phyloP scores from a whole-genome alignment of 192 early-diverging fungal genomes.

The Podila epicladia region DNA sequence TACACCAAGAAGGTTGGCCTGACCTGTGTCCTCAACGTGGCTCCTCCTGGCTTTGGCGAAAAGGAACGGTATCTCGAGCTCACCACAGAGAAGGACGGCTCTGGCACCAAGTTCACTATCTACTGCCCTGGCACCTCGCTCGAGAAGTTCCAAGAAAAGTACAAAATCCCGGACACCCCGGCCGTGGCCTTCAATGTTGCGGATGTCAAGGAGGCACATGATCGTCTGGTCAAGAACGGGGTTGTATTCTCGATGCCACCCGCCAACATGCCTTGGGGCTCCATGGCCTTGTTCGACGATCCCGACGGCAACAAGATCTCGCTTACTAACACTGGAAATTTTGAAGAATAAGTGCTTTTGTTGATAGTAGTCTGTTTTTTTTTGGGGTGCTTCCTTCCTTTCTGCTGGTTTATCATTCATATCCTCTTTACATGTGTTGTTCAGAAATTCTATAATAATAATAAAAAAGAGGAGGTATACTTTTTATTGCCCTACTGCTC shows the following conservation, averaged over 20 bases:
- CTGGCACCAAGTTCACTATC: conserved; percentile 25
- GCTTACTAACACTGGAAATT: not conserved
- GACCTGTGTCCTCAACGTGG: conserved; percentile 13
- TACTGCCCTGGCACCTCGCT: conserved; percentile 9
- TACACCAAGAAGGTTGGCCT: conserved; percentile 26
- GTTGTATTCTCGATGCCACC: conserved; percentile 34
- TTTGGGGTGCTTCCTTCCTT: not conserved
- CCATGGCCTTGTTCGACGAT: conserved; percentile 27
- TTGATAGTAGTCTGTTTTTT: not conserved
- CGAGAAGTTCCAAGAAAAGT: conserved; percentile 11
- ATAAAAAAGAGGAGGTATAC: too few relatives aligned
- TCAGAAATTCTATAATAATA: too few relatives aligned
- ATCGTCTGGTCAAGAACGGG: conserved; percentile 36
- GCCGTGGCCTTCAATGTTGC: conserved; percentile 20
- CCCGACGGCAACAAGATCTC: conserved; percentile 37
- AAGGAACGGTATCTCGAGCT: conserved; percentile 26
- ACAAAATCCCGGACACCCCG: not conserved
- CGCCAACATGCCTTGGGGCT: conserved; percentile 29
- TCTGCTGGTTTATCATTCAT: too few relatives aligned
- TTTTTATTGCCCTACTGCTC: not conserved
- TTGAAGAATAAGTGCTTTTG: not conserved
- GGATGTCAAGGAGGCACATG: conserved; percentile 21
- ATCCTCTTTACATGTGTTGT: too few relatives aligned
- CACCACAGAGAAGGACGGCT: conserved; percentile 8
- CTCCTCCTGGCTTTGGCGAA: not conserved